Conservation (phyloP, 2,329 filamentous ascomycete species). For the Apiospora hydei region DNA sequence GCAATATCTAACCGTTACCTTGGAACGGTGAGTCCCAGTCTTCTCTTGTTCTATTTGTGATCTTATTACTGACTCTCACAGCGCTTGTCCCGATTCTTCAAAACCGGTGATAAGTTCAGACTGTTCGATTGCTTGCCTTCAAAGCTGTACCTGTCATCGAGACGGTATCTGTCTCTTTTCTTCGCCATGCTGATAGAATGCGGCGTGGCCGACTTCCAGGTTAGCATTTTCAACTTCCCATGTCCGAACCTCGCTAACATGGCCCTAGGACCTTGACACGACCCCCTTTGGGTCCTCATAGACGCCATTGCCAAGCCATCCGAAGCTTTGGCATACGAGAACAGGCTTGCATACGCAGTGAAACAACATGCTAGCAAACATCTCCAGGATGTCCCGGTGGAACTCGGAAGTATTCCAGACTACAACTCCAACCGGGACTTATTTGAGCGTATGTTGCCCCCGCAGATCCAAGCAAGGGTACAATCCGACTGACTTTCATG, state of each 20-base stretch:
- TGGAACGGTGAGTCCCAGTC: slow-evolving; percentile 45
- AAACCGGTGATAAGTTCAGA: slow-evolving; percentile 48
- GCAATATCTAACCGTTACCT: slow-evolving; percentile 53
- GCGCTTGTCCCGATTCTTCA: slow-evolving; percentile 45
- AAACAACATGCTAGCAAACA: slow-evolving; percentile 51
- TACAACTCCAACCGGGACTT: slow-evolving; percentile 58
- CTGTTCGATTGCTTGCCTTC: slow-evolving; percentile 55
- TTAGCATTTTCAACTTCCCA: slow-evolving; percentile 29
- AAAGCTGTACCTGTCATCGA: slow-evolving; percentile 48
- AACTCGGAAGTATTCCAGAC: slow-evolving; percentile 48
- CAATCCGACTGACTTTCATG: neutral
- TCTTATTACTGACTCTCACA: slow-evolving; percentile 30
- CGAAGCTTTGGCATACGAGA: slow-evolving; percentile 55
- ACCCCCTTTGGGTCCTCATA: slow-evolving; percentile 59
- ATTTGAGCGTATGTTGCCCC: slow-evolving; percentile 51
- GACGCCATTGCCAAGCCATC: slow-evolving; percentile 59
- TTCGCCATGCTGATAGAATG: slow-evolving; percentile 56
- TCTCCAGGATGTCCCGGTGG: slow-evolving; percentile 48
- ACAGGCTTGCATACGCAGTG: slow-evolving; percentile 56
- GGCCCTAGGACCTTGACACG: slow-evolving; percentile 48
- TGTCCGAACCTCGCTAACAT: slow-evolving; percentile 18
- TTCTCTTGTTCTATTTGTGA: neutral
- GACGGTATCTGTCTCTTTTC: slow-evolving; percentile 59
- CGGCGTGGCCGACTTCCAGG: slow-evolving; percentile 54
- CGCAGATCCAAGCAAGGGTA: neutral